These are phyloP conservation scores for Persicaria tinctoria DNA, from an alignment of 148 eudicot genomes.

Conservation along the genomic window DNA sequence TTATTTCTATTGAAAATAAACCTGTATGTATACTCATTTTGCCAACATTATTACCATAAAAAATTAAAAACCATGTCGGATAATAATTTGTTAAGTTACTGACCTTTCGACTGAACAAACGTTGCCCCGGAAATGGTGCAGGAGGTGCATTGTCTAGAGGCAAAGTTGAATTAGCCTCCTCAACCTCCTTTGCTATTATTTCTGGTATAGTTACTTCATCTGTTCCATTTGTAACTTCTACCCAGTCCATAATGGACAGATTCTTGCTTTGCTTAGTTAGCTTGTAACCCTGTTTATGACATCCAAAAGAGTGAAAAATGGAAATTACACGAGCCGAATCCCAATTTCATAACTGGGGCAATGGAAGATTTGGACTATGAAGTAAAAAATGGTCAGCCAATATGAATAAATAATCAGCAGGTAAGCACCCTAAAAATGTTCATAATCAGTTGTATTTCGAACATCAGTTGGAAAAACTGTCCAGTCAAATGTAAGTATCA, in stretches of 20 bases:
- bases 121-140: slow-evolving; percentile 27
- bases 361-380: background rate
- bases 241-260: slow-evolving; percentile 59
- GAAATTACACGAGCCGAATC: background rate
- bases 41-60: too few relatives aligned
- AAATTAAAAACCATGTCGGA: too few relatives aligned
- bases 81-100: background rate
- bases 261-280: slow-evolving; percentile 73
- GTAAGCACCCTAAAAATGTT: background rate
- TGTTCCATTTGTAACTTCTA: slow-evolving; percentile 41
- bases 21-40: background rate
- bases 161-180: slow-evolving; percentile 34
- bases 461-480: background rate
- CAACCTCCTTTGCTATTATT: slow-evolving; percentile 67
- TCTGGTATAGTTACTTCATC: slow-evolving; percentile 64
- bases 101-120: slow-evolving; percentile 67
- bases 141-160: slow-evolving; percentile 21
- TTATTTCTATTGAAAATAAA: background rate
- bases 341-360: background rate
- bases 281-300: slow-evolving; percentile 53
- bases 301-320: background rate
- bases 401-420: background rate
- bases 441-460: background rate
- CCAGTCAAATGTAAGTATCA: too few relatives aligned
- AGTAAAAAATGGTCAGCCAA: background rate